Conservation (phyloP, 2,329 filamentous ascomycete species). For the Tolypocladium tundrense region DNA sequence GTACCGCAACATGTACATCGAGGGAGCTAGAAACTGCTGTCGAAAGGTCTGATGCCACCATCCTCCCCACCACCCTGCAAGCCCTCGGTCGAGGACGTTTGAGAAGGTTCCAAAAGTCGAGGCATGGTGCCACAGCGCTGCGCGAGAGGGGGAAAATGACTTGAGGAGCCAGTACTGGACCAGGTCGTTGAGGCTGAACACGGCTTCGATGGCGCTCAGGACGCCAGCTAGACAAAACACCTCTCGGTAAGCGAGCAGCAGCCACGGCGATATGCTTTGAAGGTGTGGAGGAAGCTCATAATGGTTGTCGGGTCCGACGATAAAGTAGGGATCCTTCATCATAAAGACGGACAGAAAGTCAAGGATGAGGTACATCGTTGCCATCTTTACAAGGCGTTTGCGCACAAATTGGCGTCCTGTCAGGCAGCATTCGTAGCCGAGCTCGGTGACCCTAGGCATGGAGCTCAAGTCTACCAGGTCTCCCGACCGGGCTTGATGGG, state of each 20-base stretch:
- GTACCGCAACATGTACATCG: slow-evolving; percentile 31
- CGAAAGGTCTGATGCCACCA: slow-evolving; percentile 94
- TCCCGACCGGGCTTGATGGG: slow-evolving; percentile 19
- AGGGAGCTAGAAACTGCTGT: slow-evolving; percentile 55
- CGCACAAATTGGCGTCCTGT: slow-evolving; percentile 35
- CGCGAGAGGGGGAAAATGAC: slow-evolving; percentile 39
- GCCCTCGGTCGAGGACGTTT: slow-evolving; percentile 54
- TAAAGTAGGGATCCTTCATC: slow-evolving; percentile 71
- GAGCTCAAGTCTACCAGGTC: slow-evolving; percentile 28
- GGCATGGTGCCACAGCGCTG: slow-evolving; percentile 42
- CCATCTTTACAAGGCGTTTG: slow-evolving; percentile 32
- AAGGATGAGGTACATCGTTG: slow-evolving; percentile 52
- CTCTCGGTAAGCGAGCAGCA: slow-evolving; percentile 46
- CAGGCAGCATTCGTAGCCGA: slow-evolving; percentile 34
- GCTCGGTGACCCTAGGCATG: slow-evolving; percentile 29
- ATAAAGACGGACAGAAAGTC: slow-evolving; percentile 61
- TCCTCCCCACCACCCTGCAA: slow-evolving; percentile 72
- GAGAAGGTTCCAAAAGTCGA: slow-evolving; percentile 44
- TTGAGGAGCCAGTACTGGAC: slow-evolving; percentile 38
- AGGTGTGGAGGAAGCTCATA: slow-evolving; percentile 30
- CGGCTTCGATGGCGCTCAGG: slow-evolving; percentile 46
- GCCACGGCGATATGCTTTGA: slow-evolving; percentile 25
- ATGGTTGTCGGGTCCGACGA: slow-evolving; percentile 35
- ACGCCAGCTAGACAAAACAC: slow-evolving; percentile 45
- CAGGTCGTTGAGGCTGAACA: slow-evolving; percentile 52